phyloP scores from a whole-genome alignment of 2,329 filamentous ascomycete species.

The Cercospora beticola region DNA sequence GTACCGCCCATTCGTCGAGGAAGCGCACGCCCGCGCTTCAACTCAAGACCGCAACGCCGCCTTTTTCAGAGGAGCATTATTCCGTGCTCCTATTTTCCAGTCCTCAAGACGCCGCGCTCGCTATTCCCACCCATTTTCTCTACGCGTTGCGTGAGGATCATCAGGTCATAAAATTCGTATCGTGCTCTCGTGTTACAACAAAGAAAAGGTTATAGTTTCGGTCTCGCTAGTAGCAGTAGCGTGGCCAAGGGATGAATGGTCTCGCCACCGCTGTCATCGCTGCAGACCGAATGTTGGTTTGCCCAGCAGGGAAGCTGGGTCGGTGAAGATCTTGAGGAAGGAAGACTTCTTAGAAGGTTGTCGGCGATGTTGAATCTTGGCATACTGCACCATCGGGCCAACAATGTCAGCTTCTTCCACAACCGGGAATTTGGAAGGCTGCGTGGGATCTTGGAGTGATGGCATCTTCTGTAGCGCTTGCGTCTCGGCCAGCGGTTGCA shows the following conservation, averaged over 20 bases:
- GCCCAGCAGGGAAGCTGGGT: constrained; percentile 31
- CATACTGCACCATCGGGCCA: constrained; percentile 73
- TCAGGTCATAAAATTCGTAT: constrained; percentile 16
- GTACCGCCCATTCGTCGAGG: constrained; percentile 9
- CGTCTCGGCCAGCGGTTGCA: constrained; percentile 44
- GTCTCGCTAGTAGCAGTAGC: background rate
- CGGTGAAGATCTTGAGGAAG: constrained; percentile 39
- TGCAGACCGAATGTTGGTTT: constrained; percentile 24
- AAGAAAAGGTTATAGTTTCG: background rate
- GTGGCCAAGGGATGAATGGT: background rate
- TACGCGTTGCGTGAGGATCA: constrained; percentile 13
- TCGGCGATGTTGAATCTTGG: constrained; percentile 35
- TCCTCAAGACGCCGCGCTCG: constrained; percentile 16
- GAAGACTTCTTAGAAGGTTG: constrained; percentile 32
- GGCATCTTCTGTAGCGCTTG: constrained; percentile 65
- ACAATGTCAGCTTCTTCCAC: constrained; percentile 91
- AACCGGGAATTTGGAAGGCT: constrained; percentile 80
- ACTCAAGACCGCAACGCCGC: constrained; percentile 7
- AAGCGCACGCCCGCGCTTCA: constrained; percentile 12
- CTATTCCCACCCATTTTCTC: constrained; percentile 15
- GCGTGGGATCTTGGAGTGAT: constrained; percentile 63
- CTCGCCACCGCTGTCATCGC: constrained; percentile 14
- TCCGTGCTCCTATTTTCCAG: constrained; percentile 1
- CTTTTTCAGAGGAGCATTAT: background rate
- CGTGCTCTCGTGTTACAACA: constrained; percentile 8